Evolutionary conservation across 1,139 yeast species (phyloP).

Genomic region (Yamadazyma atlantica): DNA sequence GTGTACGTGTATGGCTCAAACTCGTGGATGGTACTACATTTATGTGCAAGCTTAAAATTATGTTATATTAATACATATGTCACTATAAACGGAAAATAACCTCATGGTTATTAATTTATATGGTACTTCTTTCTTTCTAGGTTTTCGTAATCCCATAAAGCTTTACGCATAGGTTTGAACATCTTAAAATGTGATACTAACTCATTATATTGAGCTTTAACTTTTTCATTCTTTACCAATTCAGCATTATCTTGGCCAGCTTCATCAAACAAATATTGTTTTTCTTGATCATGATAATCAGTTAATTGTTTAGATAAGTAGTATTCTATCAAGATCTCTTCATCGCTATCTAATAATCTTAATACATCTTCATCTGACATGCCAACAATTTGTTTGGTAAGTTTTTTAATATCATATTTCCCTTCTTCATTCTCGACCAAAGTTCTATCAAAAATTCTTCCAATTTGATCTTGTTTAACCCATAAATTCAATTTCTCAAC

Average conservation of each 20-base stretch:
- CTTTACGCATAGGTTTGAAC: slow-evolving; percentile 24
- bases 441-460: slow-evolving; percentile 6
- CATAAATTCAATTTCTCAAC: slow-evolving; percentile 26
- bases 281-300: slow-evolving; percentile 26
- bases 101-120: background rate
- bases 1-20: too few species aligned
- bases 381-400: slow-evolving; percentile 17
- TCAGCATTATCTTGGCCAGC: slow-evolving; percentile 20
- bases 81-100: too few species aligned
- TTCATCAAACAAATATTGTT: slow-evolving; percentile 20
- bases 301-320: slow-evolving; percentile 30
- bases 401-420: slow-evolving; percentile 16
- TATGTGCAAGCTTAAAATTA: too few species aligned
- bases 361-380: slow-evolving; percentile 21
- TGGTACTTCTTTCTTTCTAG: slow-evolving; percentile 20
- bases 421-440: slow-evolving; percentile 10
- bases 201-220: slow-evolving; percentile 18
- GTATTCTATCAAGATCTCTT: slow-evolving; percentile 30
- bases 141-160: slow-evolving; percentile 25
- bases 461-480: slow-evolving; percentile 21
- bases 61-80: background rate
- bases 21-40: too few species aligned
- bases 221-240: slow-evolving; percentile 11
- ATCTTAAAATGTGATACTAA: slow-evolving; percentile 21
- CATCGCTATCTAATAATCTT: slow-evolving; percentile 23